Base-by-base conservation (phyloP, 305 asterid species). In the Fraxinus platypoda region DNA sequence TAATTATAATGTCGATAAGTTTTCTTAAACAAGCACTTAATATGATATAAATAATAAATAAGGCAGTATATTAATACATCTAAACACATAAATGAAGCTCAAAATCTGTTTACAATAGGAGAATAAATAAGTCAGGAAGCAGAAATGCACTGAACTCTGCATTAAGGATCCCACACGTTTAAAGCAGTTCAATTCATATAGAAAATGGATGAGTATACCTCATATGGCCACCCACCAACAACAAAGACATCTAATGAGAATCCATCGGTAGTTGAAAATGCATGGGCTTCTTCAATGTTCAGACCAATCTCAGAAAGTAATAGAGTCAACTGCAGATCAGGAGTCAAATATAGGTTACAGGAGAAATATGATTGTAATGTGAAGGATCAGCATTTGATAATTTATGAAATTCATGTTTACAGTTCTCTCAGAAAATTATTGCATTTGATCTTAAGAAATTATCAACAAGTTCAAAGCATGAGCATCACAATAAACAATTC, bases 241-340 rank as follows among this genome's bases (percentile, higher is more conserved):
- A 90, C 92, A 76, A 90, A 90, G 83, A 87, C 91, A 52, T 90
- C 92, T 83, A 90, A 82, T 17, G 92, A 90, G 89, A 90, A 90
- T 77, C 92, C 92, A 77, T 90, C 92, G 37, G 82, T 81, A 82
- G 92, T 90, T 26, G 92, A 90, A 83, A 90, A 90, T 57, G 89
- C 91, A 90, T 90, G 90, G 38, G 92, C 92, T 77, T 90, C 92
- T 85, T 88, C 91, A 87, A 90, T 90, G 89, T 90, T 88, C 81
- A 90, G 82, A 30, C 90, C 92, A 85, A 88, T 81, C 85, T 90
- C 92, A 72, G 91, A 86, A 52, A 90, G 88, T 79, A 90, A 78
- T 59, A 84, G 81, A 75, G 92, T 90, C 87, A 90, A 82, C 92
- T 90, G 85, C 77, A 83, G 25, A 84, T 17, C 15, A 66, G 46